Percentiles rank a stretch among this genome's conserved stretches.
Evolutionary conservation across 768 basidiomycete genomes (phyloP).

Genomic region (Coprinopsis cinerea): DNA sequence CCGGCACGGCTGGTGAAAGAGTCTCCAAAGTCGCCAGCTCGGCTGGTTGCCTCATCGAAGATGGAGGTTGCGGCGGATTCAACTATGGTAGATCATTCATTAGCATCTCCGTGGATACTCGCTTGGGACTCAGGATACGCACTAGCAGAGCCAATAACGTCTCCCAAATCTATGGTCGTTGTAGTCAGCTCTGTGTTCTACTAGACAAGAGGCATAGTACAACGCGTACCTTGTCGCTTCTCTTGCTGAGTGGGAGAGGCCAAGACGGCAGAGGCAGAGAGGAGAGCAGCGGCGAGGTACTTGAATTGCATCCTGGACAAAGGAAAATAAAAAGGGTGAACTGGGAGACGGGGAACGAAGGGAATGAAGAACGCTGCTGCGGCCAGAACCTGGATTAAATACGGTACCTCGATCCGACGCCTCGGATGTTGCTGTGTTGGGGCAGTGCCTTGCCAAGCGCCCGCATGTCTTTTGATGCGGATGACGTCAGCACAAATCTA

Average conservation of each 20-base stretch:
- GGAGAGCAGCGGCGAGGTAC: conserved; percentile 27
- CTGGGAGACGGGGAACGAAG: conserved; percentile 14
- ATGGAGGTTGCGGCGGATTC: conserved; percentile 32
- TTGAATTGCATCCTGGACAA: conserved; percentile 35
- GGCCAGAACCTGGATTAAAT: conserved; percentile 3
- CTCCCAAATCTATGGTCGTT: not conserved
- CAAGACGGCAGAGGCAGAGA: conserved; percentile 28
- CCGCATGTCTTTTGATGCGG: not conserved
- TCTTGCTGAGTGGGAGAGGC: conserved; percentile 29
- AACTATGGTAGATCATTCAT: conserved; percentile 21
- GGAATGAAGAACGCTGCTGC: conserved; percentile 9
- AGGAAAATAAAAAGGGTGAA: conserved; percentile 13
- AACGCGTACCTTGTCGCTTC: conserved; percentile 31
- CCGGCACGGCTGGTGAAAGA: conserved; percentile 13
- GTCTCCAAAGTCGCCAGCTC: conserved; percentile 16
- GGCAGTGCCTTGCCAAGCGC: conserved; percentile 5
- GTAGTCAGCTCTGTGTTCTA: no score
- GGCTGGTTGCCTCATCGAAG: conserved; percentile 29
- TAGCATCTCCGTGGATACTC: not conserved
- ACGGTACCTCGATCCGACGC: no score
- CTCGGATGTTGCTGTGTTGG: not conserved
- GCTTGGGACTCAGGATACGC: not conserved
- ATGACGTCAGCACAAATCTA: conserved; percentile 1
- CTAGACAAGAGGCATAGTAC: no score
- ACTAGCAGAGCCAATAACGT: conserved; percentile 1